Percentiles rank a stretch among this genome's conserved stretches.
Conservation (phyloP, 208 protist species). For the Leishmania lainsoni region DNA sequence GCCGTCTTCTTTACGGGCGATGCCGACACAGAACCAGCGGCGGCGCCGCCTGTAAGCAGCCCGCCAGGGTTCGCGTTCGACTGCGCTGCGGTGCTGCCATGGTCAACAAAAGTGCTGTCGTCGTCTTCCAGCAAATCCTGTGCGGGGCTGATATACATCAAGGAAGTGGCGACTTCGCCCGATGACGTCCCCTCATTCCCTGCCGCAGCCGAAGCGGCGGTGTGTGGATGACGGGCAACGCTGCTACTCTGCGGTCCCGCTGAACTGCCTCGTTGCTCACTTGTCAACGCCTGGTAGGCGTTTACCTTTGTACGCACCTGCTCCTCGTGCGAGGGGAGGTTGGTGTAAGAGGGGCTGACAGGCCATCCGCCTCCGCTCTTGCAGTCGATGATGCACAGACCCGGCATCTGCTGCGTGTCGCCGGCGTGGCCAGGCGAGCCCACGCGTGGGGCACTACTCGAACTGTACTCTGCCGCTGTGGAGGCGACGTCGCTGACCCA, state of each 20-base stretch:
- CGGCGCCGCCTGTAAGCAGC: neutral
- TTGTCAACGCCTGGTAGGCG: constrained; percentile 18
- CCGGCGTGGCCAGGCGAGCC: neutral
- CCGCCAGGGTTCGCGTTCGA: neutral
- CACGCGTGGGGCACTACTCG: neutral
- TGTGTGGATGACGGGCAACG: neutral
- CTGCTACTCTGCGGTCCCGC: constrained; percentile 8
- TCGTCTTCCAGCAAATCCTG: constrained; percentile 50
- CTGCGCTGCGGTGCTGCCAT: constrained; percentile 56
- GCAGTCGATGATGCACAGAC: constrained; percentile 44
- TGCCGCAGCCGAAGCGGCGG: neutral
- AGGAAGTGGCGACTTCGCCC: constrained; percentile 6
- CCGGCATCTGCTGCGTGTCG: constrained; percentile 30
- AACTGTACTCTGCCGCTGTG: constrained; percentile 20
- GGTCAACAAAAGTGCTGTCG: constrained; percentile 89
- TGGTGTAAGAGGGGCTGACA: constrained; percentile 56
- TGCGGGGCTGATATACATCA: constrained; percentile 14
- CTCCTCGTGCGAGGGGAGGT: constrained; percentile 42
- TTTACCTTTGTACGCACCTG: constrained; percentile 37
- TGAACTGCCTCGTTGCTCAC: constrained; percentile 10
- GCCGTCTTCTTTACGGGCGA: constrained; percentile 1
- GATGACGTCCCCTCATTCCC: neutral
- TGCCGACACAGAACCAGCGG: neutral
- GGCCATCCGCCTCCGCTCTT: constrained; percentile 77
- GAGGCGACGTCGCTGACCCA: constrained; percentile 3